These are phyloP conservation scores for Ocimum tenuiflorum DNA, from an alignment of 257 asterid species.

Conservation along the genomic window DNA sequence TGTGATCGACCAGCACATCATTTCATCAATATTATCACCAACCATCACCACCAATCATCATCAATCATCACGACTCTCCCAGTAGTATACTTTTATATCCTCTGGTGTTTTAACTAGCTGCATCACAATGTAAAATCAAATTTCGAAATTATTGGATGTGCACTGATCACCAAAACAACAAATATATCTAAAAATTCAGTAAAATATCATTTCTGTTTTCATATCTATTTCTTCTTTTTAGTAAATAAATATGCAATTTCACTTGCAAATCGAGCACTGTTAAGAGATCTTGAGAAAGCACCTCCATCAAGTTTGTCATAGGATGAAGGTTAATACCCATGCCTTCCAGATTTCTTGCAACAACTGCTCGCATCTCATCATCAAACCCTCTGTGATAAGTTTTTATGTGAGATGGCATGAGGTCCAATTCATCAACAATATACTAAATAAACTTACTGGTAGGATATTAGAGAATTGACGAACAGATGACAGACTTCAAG, in stretches of 20 bases:
- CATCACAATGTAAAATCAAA: no score
- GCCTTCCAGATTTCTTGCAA: slow-evolving; percentile 91
- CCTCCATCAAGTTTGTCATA: slow-evolving; percentile 69
- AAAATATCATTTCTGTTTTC: no score
- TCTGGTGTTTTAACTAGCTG: no score
- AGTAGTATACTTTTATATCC: no score
- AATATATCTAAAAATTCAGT: no score
- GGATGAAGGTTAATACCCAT: slow-evolving; percentile 91
- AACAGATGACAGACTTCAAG: neutral
- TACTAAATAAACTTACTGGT: neutral
- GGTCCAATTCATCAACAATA: neutral
- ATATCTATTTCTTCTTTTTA: no score
- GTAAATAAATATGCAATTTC: neutral
- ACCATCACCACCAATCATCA: no score
- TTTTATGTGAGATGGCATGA: neutral
- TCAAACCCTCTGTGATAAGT: slow-evolving; percentile 80
- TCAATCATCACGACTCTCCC: no score
- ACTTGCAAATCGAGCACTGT: neutral
- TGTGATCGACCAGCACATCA: no score
- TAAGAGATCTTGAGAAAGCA: slow-evolving; percentile 15
- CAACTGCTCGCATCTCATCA: slow-evolving; percentile 86
- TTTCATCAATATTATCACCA: no score
- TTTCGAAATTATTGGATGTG: no score
- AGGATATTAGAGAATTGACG: neutral
- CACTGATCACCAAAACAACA: no score